Percentiles rank a stretch among this genome's conserved stretches.
Evolutionary conservation across 169 alveolate species (phyloP).

Genomic region (Plasmodium reichenowi): DNA sequence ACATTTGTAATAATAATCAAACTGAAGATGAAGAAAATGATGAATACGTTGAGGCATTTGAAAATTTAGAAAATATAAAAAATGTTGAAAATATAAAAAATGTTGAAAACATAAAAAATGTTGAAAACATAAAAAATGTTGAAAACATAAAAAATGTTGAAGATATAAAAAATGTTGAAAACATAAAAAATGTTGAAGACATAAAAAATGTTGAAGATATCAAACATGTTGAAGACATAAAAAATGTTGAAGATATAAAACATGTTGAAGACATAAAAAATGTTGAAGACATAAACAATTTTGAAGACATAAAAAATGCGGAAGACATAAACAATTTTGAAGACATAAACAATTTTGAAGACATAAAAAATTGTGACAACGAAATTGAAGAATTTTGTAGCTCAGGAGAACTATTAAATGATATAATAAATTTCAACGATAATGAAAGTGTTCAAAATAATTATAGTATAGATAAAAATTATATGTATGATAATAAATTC

Average conservation of each 20-base stretch:
- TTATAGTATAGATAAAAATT: no score
- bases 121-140: neutral
- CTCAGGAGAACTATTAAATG: no score
- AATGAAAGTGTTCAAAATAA: no score
- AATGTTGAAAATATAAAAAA: neutral
- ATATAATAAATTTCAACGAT: no score
- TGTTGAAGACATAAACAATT: no score
- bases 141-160: neutral
- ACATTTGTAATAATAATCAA: no score
- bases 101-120: neutral
- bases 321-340: no score
- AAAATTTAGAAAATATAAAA: neutral
- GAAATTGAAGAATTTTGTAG: neutral
- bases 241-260: neutral
- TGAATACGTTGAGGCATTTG: conserved; percentile 1
- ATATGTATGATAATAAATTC: no score
- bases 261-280: neutral
- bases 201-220: neutral
- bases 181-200: neutral
- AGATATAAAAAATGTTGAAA: conserved; percentile 53
- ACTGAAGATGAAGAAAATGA: conserved; percentile 12
- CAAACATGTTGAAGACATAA: neutral
- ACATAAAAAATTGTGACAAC: neutral
- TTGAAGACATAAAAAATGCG: no score
- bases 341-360: no score